Conservation (phyloP, 306 rosid genomes). For the Styphnolobium japonicum region DNA sequence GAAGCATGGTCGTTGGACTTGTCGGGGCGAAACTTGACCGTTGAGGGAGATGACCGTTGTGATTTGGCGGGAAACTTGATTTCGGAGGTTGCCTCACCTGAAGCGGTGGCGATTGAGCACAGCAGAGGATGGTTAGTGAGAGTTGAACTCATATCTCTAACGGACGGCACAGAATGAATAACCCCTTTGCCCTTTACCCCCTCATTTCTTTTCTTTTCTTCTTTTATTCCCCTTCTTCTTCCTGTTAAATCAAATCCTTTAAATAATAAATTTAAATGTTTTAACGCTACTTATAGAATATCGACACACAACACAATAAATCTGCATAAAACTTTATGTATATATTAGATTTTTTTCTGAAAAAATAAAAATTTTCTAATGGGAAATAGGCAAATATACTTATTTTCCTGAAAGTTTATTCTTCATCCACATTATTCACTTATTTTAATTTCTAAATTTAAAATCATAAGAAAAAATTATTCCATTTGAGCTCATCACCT, state of each 20-base stretch:
- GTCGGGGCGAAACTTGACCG: slow-evolving; percentile 35
- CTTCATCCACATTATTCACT: not conserved
- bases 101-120: slow-evolving; percentile 28
- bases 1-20: slow-evolving; percentile 14
- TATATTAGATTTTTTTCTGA: too few relatives aligned
- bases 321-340: not conserved
- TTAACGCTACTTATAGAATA: too few relatives aligned
- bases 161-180: slow-evolving; percentile 11
- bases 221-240: too few relatives aligned
- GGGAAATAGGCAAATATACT: not conserved
- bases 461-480: not conserved
- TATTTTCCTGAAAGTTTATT: not conserved
- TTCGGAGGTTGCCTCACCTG: slow-evolving; percentile 11
- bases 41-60: slow-evolving; percentile 27
- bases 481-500: not conserved
- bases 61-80: slow-evolving; percentile 47
- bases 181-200: too few relatives aligned
- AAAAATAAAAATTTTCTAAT: not conserved
- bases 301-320: not conserved
- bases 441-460: not conserved
- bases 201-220: not conserved
- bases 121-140: slow-evolving; percentile 27
- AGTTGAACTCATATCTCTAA: slow-evolving; percentile 41
- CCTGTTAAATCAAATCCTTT: too few relatives aligned
- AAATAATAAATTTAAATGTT: too few relatives aligned